These are phyloP conservation scores for Apiospora aurea DNA, from an alignment of 2,329 filamentous ascomycete genomes.

Conservation along the genomic window DNA sequence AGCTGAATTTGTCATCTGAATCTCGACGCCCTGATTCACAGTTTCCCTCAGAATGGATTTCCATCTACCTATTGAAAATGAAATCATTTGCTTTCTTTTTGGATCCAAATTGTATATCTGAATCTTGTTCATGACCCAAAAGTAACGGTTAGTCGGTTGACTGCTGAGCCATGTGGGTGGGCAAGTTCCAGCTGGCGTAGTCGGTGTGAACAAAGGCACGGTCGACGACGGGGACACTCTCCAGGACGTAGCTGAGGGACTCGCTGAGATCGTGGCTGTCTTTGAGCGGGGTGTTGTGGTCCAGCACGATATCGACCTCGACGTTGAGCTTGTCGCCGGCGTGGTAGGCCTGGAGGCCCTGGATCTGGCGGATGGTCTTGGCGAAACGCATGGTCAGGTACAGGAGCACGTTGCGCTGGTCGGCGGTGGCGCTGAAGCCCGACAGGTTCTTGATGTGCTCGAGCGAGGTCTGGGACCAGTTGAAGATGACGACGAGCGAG, in stretches of 20 bases:
- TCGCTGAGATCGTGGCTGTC: slow-evolving; percentile 80
- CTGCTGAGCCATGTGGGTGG: slow-evolving; percentile 63
- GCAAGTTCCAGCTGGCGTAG: slow-evolving; percentile 67
- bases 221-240: slow-evolving; percentile 82
- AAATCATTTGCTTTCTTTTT: no score
- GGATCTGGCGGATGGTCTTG: slow-evolving; percentile 84
- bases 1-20: neutral
- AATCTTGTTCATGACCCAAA: neutral
- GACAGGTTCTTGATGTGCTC: slow-evolving; percentile 83
- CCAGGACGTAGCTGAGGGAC: slow-evolving; percentile 78
- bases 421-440: slow-evolving; percentile 74
- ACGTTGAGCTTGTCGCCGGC: slow-evolving; percentile 86
- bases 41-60: neutral
- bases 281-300: slow-evolving; percentile 75
- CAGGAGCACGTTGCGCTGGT: slow-evolving; percentile 56
- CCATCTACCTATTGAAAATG: neutral
- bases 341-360: slow-evolving; percentile 85
- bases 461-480: slow-evolving; percentile 76
- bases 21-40: neutral
- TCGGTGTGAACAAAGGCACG: slow-evolving; percentile 74
- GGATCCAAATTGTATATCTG: neutral
- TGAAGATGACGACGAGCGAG: slow-evolving; percentile 80
- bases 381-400: slow-evolving; percentile 96
- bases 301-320: slow-evolving; percentile 83
- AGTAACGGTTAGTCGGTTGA: neutral